Evolutionary conservation across 768 basidiomycete species (phyloP), one percentile per base, ranked within the genome.

Genomic region (Mycena polygramma): DNA sequence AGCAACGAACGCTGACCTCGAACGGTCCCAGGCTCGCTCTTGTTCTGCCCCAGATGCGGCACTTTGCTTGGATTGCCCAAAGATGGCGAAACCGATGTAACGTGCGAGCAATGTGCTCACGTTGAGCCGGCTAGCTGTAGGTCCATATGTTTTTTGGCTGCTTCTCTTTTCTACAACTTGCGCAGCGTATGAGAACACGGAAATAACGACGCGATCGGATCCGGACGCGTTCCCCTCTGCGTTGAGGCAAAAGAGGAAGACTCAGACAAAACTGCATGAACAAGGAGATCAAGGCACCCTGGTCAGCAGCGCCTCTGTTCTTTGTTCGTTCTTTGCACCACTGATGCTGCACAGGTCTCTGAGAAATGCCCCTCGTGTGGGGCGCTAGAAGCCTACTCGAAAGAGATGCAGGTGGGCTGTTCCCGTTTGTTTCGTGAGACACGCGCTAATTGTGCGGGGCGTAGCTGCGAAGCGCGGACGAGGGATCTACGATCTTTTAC

Each of bases 31-130:
- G 98, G 97, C 61, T 97, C 96, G 1, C 85, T 99, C 30, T 84
- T 99, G 48, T 99, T 99, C 82, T 99, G 98, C 82, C 95, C 95
- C 2, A 86, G 90, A 68, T 99, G 98, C 74, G 96, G 96, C 17
- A 97, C 95, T 1, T 84, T 99, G 45, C 90, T 99, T 17, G 89
- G 91, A 72, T 81, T 96, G 24, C 98, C 98, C 0, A 83, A 83
- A 74, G 92, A 91, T 53, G 90, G 91, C 52, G 91, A 95, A 74
- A 84, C 86, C 55, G 83, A 83, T n/a, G 92, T 98, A 37, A 83
- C 80, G 6, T 99, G 98, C 82, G 94, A 95, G 78, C 95, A 96
- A 77, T 99, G 97, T 79, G 89, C 87, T 2, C 90, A 94, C 74
- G 84, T 90, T 63, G 97, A 99, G 77, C 94, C 95, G 19, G 94